A percentile compares a stretch with the other conserved stretches of the same genome.
Evolutionary conservation across 2,329 filamentous ascomycete genomes (phyloP).

Genomic region (Massarina eburnea): DNA sequence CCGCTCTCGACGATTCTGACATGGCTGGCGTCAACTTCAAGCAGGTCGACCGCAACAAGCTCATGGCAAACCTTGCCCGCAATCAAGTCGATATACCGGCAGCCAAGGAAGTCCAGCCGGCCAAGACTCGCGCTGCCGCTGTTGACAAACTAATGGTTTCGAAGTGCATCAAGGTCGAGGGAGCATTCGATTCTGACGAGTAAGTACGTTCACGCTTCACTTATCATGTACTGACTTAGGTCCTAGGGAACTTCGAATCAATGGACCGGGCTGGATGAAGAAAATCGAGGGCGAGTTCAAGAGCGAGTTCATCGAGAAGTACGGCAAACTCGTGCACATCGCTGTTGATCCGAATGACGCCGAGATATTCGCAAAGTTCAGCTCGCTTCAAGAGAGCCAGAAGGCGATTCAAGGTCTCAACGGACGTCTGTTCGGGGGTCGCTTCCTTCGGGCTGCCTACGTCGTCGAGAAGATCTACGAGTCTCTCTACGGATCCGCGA

Average conservation of each 20-base stretch:
- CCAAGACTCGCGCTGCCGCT: slow-evolving; percentile 76
- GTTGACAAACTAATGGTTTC: slow-evolving; percentile 82
- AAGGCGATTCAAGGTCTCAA: slow-evolving; percentile 98
- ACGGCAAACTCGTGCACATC: slow-evolving; percentile 97
- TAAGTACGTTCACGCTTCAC: slow-evolving; percentile 56
- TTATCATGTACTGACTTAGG: slow-evolving; percentile 16
- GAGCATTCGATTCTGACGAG: slow-evolving; percentile 93
- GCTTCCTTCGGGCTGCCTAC: slow-evolving; percentile 89
- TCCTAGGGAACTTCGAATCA: slow-evolving; percentile 27
- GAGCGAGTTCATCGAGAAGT: slow-evolving; percentile 89
- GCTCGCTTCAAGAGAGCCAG: slow-evolving; percentile 90
- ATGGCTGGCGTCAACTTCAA: slow-evolving; percentile 99
- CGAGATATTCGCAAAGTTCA: slow-evolving; percentile 98
- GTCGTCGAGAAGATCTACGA: slow-evolving; percentile 99
- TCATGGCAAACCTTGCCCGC: slow-evolving; percentile 98
- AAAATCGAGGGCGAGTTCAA: slow-evolving; percentile 93
- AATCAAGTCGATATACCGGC: slow-evolving; percentile 70
- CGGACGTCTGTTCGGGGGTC: slow-evolving; percentile 90
- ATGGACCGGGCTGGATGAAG: slow-evolving; percentile 69
- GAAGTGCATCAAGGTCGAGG: slow-evolving; percentile 90
- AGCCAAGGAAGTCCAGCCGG: slow-evolving; percentile 29
- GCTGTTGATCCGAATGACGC: slow-evolving; percentile 88
- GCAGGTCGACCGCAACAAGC: slow-evolving; percentile 96
- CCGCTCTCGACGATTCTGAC: slow-evolving; percentile 94
- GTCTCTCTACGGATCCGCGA: slow-evolving; percentile 65